Base-by-base conservation (phyloP, 306 rosid species). In the Quercus mongolica region DNA sequence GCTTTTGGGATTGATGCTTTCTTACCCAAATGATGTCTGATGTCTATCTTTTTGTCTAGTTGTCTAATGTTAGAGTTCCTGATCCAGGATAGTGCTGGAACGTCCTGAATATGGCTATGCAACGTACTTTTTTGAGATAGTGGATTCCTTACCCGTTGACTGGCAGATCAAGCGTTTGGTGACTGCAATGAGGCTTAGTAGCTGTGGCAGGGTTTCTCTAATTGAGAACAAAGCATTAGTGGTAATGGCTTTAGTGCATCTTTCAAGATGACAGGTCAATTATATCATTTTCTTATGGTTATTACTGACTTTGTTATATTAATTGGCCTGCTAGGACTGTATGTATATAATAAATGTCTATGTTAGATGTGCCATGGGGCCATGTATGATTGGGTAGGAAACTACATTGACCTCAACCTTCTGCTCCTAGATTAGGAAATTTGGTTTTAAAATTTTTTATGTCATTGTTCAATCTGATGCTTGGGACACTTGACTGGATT, bases 101-200 rank as follows among this genome's bases (percentile, higher is more conserved):
- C 97, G 97, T 59, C 98, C 98, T 1, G 98, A 92, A 85, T 94
- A 94, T 83, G 98, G 98, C 41, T 92, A 80, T 80, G 98, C 98
- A 8, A 94, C 98, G 51, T 94, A 94, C 81, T 94, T 94, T 84
- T 94, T 94, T 87, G 98, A 94, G 87, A 89, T 92, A 69, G 84
- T 90, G 67, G 77, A 85, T 72, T 87, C 92, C 59, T 76, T 89
- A 76, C 94, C 98, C 26, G 74, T 88, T 77, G 85, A 80, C 25
- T 94, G 98, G 98, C 97, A 94, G 83, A 84, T 92, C 89, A 92
- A 91, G 88, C 93, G 98, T 69, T 77, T 94, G 89, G 97, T 94
- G 87, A 80, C 86, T 80, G 89, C 88, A 41, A 92, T 94, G 97
- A 94, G 86, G 87, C 85, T 94, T 82, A 89, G 91, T 68, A 81